Base-by-base conservation (phyloP, 202 grass and related monocot genomes). In the Panicum hallii region DNA sequence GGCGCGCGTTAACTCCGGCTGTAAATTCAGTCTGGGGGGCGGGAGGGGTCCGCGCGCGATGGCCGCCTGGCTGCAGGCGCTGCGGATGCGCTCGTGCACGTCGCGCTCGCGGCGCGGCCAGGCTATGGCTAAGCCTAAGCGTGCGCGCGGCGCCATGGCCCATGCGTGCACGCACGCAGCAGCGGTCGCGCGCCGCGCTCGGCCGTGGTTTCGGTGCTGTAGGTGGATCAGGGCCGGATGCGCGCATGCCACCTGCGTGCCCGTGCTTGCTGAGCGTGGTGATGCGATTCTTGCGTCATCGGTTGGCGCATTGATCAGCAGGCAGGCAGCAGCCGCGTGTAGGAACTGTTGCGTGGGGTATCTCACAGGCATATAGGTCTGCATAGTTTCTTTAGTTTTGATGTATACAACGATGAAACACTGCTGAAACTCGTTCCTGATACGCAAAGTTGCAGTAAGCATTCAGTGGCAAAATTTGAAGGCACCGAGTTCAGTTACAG, bases 41-140 rank as follows among this genome's bases (percentile, higher is more conserved):
- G 36, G 0, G 36, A 38, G 36, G 36, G 36, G 36, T 38, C 36
- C 36, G 36, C 36, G 15, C 23, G 54, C 54, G 15, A 17, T 19
- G 26, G 28, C 47, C 6, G 2, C 5, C 7, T 14, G 44, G 19
- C 48, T 16, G 63, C 79, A 16, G 41, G 42, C 28, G 13, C 62
- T 84, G 63, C 43, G 41, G 5, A 5, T 22, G 1, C 47, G 77
- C 77, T 80, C 77, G 84, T 66, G 76, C 45, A 13, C 74, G 53
- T 58, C 83, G 83, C 83, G 54, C 64, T 57, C 66, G 79, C 52
- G 53, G 50, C 49, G 72, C 70, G 16, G 46, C 28, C 20, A 20
- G 64, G 71, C 28, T 74, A 11, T 38, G 20, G n/a, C 20, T 38
- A 4, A 4, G 36, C 26, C 26, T 26, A 26, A 26, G 26, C 34